These are phyloP conservation scores for Fusarium sulawesiense DNA, from an alignment of 2,329 filamentous ascomycete genomes.

Conservation along the genomic window DNA sequence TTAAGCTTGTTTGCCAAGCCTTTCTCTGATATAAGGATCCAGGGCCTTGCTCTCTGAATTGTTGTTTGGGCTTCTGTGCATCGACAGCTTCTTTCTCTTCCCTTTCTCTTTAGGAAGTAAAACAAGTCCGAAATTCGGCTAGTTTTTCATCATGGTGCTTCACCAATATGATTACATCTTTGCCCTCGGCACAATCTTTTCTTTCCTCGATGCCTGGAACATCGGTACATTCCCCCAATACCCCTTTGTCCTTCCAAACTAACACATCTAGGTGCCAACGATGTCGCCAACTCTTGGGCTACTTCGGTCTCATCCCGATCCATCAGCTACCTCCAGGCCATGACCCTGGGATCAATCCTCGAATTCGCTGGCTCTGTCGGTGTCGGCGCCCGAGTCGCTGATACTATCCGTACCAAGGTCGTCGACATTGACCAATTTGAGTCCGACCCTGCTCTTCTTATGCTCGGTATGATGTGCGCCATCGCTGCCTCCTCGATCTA, in stretches of 20 bases:
- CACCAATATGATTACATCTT: conserved; percentile 72
- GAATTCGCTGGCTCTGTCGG: conserved; percentile 71
- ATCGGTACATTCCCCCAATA: conserved; percentile 57
- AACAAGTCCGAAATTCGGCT: conserved; percentile 16
- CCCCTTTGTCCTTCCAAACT: background rate
- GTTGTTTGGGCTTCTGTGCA: conserved; percentile 4
- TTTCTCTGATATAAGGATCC: conserved; percentile 39
- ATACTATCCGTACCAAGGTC: conserved; percentile 72
- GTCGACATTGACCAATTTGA: conserved; percentile 62
- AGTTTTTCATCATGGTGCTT: conserved; percentile 39
- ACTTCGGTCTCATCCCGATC: conserved; percentile 78
- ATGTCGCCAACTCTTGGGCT: conserved; percentile 84
- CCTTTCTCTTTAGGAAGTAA: conserved; percentile 24
- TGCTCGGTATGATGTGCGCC: conserved; percentile 70
- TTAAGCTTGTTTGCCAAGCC: conserved; percentile 47
- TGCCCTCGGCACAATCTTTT: conserved; percentile 72
- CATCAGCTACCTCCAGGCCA: conserved; percentile 69
- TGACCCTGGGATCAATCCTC: conserved; percentile 68
- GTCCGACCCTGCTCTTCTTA: conserved; percentile 63
- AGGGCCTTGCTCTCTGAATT: background rate
- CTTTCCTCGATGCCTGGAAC: conserved; percentile 73
- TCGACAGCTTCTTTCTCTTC: conserved; percentile 19
- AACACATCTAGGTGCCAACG: conserved; percentile 52
- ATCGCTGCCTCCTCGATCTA: conserved; percentile 65
- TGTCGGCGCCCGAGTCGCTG: conserved; percentile 69